A percentile compares a stretch with the other conserved stretches of the same genome.
phyloP scores from a whole-genome alignment of 2,329 filamentous ascomycete genomes.

The Xylariaceae sp. region DNA sequence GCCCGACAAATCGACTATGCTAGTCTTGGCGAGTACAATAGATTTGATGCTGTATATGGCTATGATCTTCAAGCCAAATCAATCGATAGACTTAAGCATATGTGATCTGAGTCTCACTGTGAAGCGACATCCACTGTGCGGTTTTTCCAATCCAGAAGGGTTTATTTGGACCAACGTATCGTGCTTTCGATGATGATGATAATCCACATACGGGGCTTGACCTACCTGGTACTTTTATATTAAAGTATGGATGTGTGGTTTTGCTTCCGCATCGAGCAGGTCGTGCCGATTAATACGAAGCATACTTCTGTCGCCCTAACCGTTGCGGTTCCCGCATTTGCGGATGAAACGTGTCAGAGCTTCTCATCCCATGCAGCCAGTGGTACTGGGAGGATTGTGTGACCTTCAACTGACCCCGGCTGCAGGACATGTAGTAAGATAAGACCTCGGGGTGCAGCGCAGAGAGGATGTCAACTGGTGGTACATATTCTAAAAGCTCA shows the following conservation, averaged over 20 bases:
- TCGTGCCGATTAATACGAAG: constrained; percentile 17
- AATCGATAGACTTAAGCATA: background rate
- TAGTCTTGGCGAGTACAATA: no score
- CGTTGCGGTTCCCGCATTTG: constrained; percentile 6
- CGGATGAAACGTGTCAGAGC: constrained; percentile 16
- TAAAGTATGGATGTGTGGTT: background rate
- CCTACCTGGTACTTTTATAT: no score
- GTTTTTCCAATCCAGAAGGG: background rate
- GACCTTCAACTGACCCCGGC: constrained; percentile 16
- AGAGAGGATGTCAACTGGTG: background rate
- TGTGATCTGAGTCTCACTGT: constrained; percentile 16
- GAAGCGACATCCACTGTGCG: constrained; percentile 1
- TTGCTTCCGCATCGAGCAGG: constrained; percentile 18
- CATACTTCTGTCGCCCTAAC: background rate
- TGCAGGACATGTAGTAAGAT: constrained; percentile 22
- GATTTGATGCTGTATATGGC: background rate
- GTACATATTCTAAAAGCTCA: constrained; percentile 6
- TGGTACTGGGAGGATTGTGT: constrained; percentile 6
- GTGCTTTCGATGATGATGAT: background rate
- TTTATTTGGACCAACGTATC: background rate
- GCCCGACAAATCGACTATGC: no score
- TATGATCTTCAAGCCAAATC: background rate
- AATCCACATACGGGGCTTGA: background rate
- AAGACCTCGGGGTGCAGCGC: constrained; percentile 11
- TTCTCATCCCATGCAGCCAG: constrained; percentile 18